Evolutionary conservation across 2,329 filamentous ascomycete genomes (phyloP).

Genomic region (Aspergillus brunneoviolaceus): DNA sequence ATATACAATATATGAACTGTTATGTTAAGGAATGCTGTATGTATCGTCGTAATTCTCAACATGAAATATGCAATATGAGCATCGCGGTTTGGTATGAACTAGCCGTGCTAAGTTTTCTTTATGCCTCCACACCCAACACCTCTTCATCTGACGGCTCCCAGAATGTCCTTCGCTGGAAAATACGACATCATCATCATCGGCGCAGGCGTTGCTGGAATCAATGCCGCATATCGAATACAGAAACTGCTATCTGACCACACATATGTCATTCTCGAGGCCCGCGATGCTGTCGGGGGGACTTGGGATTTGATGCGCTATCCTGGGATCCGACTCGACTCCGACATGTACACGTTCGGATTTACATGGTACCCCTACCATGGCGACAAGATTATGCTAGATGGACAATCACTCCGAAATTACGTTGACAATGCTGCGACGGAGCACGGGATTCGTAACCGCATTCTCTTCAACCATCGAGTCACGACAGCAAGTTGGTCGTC

Average conservation of each 20-base stretch:
- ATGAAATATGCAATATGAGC: too few relatives aligned
- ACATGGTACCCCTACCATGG: constrained; percentile 58
- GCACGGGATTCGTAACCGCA: constrained; percentile 53
- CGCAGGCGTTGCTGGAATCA: constrained; percentile 69
- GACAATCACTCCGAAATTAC: constrained; percentile 38
- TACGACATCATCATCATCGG: constrained; percentile 58
- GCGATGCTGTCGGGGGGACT: constrained; percentile 65
- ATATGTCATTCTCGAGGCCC: constrained; percentile 64
- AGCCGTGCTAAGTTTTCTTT: too few relatives aligned
- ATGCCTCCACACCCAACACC: too few relatives aligned
- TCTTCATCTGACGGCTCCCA: too few relatives aligned
- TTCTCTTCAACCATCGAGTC: constrained; percentile 53
- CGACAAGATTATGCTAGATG: constrained; percentile 42
- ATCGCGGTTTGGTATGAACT: too few relatives aligned
- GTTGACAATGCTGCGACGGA: constrained; percentile 49
- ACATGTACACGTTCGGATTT: constrained; percentile 61
- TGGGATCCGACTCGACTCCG: constrained; percentile 63
- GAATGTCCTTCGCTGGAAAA: too few relatives aligned
- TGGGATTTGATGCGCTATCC: constrained; percentile 74
- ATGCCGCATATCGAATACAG: constrained; percentile 64
- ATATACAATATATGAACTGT: too few relatives aligned
- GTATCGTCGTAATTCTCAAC: too few relatives aligned
- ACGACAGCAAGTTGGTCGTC: constrained; percentile 33
- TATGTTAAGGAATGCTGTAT: too few relatives aligned
- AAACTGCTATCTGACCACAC: constrained; percentile 50